Base-by-base conservation (phyloP, 768 basidiomycete species). In the Auriculariales sp. region DNA sequence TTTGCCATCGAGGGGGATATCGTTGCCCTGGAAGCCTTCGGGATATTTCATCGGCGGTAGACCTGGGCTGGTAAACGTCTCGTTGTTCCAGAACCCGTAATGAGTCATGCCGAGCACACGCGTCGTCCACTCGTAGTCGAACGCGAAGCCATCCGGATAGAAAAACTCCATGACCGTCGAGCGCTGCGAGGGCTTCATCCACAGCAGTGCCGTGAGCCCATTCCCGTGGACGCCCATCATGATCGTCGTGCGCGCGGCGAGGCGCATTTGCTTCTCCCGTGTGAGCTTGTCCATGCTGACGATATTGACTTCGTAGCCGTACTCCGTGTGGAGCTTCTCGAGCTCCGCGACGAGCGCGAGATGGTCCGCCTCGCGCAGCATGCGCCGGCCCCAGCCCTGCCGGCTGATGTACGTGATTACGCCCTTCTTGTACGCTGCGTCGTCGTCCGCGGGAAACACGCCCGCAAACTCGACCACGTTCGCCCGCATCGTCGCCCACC, bases 181-280 rank as follows among this genome's bases (percentile, higher is more conserved):
- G 15, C 81, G 71, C 4, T 80, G 79, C 3, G 75, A 77, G 2
- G 87, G 84, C 22, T 84, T 81, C 92, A 94, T 95, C 91, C 90
- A 95, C 3, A 95, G 61, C 0, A 93, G 72, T 27, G 87, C 74
- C 0, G 90, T 93, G 32, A 95, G 62, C 28, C 88, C 92, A 59
- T 95, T 94, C 9, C 92, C 91, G 57, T 94, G 91, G 14, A 94
- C 83, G 51, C 91, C 91, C 75, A 93, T 83, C 81, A 94, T 75
- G 58, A 94, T 88, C 91, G 92, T 95, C 2, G 91, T 90, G 53
- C 88, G 71, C 2, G 79, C 86, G 9, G 92, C 83, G 2, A 97
- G 65, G 47, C 67, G 64, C 49, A 97, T 72, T 61, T 97, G 92
- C 55, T 95, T 87, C 15, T 74, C 70, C 22, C 87, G 71, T 3